A percentile compares a stretch with the other conserved stretches of the same genome.
Evolutionary conservation across 2,329 filamentous ascomycete genomes (phyloP).

Genomic region (Furcasterigmium furcatum): DNA sequence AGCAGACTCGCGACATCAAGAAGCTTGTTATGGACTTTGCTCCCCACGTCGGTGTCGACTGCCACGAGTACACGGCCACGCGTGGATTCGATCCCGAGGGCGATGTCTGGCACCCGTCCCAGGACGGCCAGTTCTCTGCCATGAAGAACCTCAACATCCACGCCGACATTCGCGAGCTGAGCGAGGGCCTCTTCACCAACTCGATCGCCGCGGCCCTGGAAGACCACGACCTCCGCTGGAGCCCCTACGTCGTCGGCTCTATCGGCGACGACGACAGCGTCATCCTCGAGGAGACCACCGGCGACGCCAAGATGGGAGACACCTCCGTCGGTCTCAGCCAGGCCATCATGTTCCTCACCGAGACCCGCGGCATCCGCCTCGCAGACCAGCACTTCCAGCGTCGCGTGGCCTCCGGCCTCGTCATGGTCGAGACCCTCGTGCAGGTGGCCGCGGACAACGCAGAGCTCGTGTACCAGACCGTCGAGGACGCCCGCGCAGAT

Average conservation of each 20-base stretch:
- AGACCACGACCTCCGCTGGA: slow-evolving; percentile 22
- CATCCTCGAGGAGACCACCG: neutral
- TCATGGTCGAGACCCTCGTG: slow-evolving; percentile 3
- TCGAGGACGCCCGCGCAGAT: slow-evolving; percentile 6
- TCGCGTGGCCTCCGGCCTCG: slow-evolving; percentile 4
- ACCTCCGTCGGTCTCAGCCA: slow-evolving; percentile 6
- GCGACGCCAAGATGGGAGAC: slow-evolving; percentile 3
- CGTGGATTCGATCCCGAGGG: slow-evolving; percentile 7
- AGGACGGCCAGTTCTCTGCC: slow-evolving; percentile 5
- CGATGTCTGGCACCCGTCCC: slow-evolving; percentile 12
- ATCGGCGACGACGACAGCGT: neutral
- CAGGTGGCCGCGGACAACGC: slow-evolving; percentile 6
- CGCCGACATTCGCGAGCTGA: slow-evolving; percentile 4
- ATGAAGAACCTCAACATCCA: slow-evolving; percentile 10
- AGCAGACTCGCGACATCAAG: slow-evolving; percentile 8
- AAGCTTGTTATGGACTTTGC: slow-evolving; percentile 6
- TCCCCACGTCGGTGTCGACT: slow-evolving; percentile 7
- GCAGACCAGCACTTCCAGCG: slow-evolving; percentile 10
- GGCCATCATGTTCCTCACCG: slow-evolving; percentile 6
- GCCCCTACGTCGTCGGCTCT: slow-evolving; percentile 9
- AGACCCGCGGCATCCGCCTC: slow-evolving; percentile 9
- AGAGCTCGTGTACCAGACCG: slow-evolving; percentile 6
- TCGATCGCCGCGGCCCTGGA: slow-evolving; percentile 21
- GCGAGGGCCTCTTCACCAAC: slow-evolving; percentile 7
- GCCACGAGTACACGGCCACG: slow-evolving; percentile 8